phyloP scores from a whole-genome alignment of 495 filamentous ascomycete genomes.

The Tuber aestivum region DNA sequence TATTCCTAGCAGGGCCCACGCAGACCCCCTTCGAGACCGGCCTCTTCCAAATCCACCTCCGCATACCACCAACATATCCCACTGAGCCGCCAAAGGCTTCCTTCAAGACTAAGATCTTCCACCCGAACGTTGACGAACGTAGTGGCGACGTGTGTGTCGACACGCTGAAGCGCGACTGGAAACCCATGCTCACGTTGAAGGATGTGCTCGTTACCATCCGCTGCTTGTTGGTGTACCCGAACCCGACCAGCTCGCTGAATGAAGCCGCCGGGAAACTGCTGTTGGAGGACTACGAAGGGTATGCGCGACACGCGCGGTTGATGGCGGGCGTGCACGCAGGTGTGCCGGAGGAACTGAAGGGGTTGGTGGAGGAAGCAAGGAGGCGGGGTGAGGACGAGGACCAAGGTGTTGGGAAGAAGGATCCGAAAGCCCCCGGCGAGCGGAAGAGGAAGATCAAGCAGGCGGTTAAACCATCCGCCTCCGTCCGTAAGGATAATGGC shows the following conservation, averaged over 20 bases:
- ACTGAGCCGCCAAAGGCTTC: slow-evolving; percentile 59
- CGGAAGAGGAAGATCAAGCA: slow-evolving; percentile 29
- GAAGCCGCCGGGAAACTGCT: slow-evolving; percentile 58
- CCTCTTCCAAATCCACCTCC: slow-evolving; percentile 49
- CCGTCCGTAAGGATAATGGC: slow-evolving; percentile 18
- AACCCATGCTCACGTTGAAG: slow-evolving; percentile 53
- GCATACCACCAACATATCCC: slow-evolving; percentile 61
- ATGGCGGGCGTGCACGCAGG: slow-evolving; percentile 64
- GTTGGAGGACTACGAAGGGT: slow-evolving; percentile 58
- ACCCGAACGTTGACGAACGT: slow-evolving; percentile 64
- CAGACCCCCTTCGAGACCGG: slow-evolving; percentile 59
- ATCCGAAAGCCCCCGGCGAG: slow-evolving; percentile 29
- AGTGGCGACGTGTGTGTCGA: slow-evolving; percentile 66
- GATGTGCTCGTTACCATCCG: slow-evolving; percentile 64
- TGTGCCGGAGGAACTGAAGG: slow-evolving; percentile 48
- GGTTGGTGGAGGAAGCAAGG: slow-evolving; percentile 53
- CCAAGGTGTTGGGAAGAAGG: slow-evolving; percentile 25
- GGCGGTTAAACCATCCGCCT: slow-evolving; percentile 20
- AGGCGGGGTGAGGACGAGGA: slow-evolving; percentile 55
- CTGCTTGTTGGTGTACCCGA: slow-evolving; percentile 67
- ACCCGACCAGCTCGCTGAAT: slow-evolving; percentile 66
- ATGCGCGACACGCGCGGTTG: slow-evolving; percentile 56
- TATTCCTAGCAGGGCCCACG: slow-evolving; percentile 58
- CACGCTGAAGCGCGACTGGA: slow-evolving; percentile 67
- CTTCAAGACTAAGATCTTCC: slow-evolving; percentile 65